phyloP scores from a whole-genome alignment of 2,329 filamentous ascomycete species.

The Westerdykella sp. region DNA sequence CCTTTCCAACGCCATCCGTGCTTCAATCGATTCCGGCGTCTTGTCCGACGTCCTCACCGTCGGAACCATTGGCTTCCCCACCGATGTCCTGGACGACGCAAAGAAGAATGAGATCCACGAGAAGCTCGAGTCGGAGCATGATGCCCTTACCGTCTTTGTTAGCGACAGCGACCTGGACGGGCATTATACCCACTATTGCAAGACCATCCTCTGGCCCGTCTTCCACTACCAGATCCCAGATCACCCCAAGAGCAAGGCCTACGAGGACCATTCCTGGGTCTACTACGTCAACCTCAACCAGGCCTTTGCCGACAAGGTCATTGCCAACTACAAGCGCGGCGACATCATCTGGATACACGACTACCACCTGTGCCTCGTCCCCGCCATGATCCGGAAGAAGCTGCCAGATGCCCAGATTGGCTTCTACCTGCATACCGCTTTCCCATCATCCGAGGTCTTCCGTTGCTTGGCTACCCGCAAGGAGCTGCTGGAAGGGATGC shows the following conservation, averaged over 20 bases:
- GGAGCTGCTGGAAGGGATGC: constrained; percentile 82
- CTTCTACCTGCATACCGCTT: constrained; percentile 91
- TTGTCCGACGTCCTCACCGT: constrained; percentile 79
- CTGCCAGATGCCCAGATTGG: constrained; percentile 91
- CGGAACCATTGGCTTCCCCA: constrained; percentile 89
- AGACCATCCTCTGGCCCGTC: constrained; percentile 94
- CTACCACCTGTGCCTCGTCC: constrained; percentile 86
- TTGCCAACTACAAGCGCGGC: constrained; percentile 87
- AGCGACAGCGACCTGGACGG: constrained; percentile 90
- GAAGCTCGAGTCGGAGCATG: constrained; percentile 70
- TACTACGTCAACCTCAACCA: constrained; percentile 92
- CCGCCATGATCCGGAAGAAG: constrained; percentile 81
- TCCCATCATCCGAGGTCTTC: constrained; percentile 94
- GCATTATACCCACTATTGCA: constrained; percentile 94
- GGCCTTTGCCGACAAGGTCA: constrained; percentile 83
- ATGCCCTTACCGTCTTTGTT: constrained; percentile 78
- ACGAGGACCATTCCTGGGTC: constrained; percentile 93
- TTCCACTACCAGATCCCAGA: constrained; percentile 98
- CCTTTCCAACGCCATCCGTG: constrained; percentile 78
- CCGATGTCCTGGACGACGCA: constrained; percentile 70
- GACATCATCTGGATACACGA: constrained; percentile 95
- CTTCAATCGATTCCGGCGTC: constrained; percentile 63
- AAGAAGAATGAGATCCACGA: constrained; percentile 80
- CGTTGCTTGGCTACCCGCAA: constrained; percentile 82
- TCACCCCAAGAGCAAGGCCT: constrained; percentile 96